phyloP scores from a whole-genome alignment of 306 rosid species.

The cucumber (Cucumis sativus) region DNA sequence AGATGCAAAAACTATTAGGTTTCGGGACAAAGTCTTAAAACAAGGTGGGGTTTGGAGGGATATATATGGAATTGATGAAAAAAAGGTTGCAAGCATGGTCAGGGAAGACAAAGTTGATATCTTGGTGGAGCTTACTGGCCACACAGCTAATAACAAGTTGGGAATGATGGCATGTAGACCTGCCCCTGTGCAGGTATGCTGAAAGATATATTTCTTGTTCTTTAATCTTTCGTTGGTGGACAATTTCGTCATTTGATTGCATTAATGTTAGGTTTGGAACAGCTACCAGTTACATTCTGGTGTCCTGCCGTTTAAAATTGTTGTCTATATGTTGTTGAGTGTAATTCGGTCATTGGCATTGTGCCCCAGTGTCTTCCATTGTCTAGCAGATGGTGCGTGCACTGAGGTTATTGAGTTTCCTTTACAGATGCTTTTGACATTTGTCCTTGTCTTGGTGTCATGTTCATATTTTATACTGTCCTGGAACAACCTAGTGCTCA shows the following conservation, averaged over 20 bases:
- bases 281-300: not conserved
- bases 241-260: not conserved
- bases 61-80: slow-evolving; percentile 85
- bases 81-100: slow-evolving; percentile 74
- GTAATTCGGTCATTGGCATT: not conserved
- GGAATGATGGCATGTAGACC: slow-evolving; percentile 99
- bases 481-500: not conserved
- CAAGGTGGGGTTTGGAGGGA: slow-evolving; percentile 95
- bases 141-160: slow-evolving; percentile 91
- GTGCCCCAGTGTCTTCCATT: not conserved
- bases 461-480: not conserved
- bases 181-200: slow-evolving; percentile 72
- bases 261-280: not conserved
- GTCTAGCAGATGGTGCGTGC: not conserved
- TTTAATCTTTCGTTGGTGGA: not conserved
- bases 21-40: slow-evolving; percentile 69
- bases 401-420: not conserved
- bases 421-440: not conserved
- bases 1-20: slow-evolving; percentile 82
- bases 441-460: not conserved
- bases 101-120: slow-evolving; percentile 93
- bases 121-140: slow-evolving; percentile 95
- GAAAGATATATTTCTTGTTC: slow-evolving; percentile 3
- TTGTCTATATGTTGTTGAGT: not conserved
- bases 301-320: not conserved